Evolutionary conservation across 768 basidiomycete species (phyloP), one percentile per base, ranked within the genome.

Genomic region (Lentinula sp.): DNA sequence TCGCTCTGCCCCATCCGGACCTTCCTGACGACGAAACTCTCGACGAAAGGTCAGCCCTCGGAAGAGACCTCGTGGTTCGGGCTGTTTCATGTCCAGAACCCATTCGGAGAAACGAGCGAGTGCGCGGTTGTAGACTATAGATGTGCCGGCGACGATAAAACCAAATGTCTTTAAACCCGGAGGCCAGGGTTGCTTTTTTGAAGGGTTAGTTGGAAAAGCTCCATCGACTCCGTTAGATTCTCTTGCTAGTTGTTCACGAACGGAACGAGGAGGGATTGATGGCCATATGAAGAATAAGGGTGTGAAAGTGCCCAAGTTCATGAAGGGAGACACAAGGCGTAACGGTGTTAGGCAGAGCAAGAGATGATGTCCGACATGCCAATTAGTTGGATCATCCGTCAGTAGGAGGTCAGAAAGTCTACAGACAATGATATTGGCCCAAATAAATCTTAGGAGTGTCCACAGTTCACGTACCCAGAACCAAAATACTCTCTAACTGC

Each of bases 401-500:
- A 63, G 34, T 10, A 63, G 23, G 10, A 60, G 56, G 37, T 60
- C 59, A 35, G 49, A 60, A 1, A 63, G 34, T 32, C 62, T 63
- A 11, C 1, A 28, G 0, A 34, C 10, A 35, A 35, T 2, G 23
- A 23, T 11, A 9, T 10, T 35, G 37, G 34, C 4, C 28, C 28
- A 16, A n/a, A 48, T 32, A 13, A 10, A 6, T 3, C 13, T 28
- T 31, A 7, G 5, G 1, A 31, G 7, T 18, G 10, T 51, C 3
- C 13, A 51, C 0, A 49, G 8, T 49, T 1, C 7, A 46, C 62
- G n/a, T 48, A 63, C 62, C 18, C 31, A 37, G 60, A 18, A 13
- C 62, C 62, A 32, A 63, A 63, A 46, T 48, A 48, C 31, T 52
- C 34, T 32, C 51, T 60, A 8, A 63, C 49, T 4, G 62, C 52